Evolutionary conservation across 2,329 filamentous ascomycete species (phyloP).

Genomic region (Diaporthe sp.): DNA sequence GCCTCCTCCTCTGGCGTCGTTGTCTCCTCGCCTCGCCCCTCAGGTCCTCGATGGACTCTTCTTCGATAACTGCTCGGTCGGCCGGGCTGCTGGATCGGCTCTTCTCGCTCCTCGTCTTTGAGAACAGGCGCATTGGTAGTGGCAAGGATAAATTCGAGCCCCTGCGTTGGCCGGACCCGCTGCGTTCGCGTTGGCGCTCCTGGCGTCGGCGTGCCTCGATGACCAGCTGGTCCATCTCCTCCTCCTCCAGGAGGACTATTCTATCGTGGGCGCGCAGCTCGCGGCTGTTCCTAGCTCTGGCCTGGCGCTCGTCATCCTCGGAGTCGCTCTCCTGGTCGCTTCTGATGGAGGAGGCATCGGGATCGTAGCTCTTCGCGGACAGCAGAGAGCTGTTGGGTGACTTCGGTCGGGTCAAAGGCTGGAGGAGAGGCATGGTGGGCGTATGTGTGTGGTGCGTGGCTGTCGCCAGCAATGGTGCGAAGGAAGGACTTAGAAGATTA

Average conservation of each 20-base stretch:
- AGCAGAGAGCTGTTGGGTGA: conserved; percentile 62
- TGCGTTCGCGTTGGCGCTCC: conserved; percentile 63
- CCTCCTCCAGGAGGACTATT: conserved; percentile 81
- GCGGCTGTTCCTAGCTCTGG: conserved; percentile 75
- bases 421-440: conserved; percentile 40
- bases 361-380: conserved; percentile 75
- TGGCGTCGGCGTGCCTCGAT: conserved; percentile 63
- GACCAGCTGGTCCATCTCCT: conserved; percentile 75
- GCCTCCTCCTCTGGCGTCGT: conserved; percentile 64
- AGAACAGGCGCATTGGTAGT: conserved; percentile 61
- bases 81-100: conserved; percentile 54
- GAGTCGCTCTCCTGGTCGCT: conserved; percentile 83
- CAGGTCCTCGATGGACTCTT: conserved; percentile 63
- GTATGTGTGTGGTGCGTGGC: conserved; percentile 34
- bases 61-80: conserved; percentile 46
- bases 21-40: conserved; percentile 63
- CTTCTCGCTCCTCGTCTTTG: conserved; percentile 55
- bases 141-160: conserved; percentile 62
- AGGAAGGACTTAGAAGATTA: conserved; percentile 27
- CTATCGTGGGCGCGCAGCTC: conserved; percentile 79
- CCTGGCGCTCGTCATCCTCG: conserved; percentile 79
- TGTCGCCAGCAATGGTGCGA: conserved; percentile 31
- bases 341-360: conserved; percentile 76
- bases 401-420: conserved; percentile 39
- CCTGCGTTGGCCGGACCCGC: conserved; percentile 49